Percentiles rank a stretch among this genome's conserved stretches.
phyloP scores from a whole-genome alignment of 2,329 filamentous ascomycete species.

The Chaetomium sp. region DNA sequence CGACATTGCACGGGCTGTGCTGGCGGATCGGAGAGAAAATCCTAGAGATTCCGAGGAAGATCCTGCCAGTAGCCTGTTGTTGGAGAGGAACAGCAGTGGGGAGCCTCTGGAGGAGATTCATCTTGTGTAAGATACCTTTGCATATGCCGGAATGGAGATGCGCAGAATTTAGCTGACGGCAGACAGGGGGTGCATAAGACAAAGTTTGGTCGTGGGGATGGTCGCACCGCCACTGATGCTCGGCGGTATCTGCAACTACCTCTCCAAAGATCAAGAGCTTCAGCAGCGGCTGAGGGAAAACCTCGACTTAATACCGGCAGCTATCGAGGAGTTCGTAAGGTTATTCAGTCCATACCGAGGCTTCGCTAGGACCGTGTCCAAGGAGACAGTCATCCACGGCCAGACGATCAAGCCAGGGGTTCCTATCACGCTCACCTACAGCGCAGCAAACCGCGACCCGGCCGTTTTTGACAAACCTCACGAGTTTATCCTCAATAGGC shows the following conservation, averaged over 20 bases:
- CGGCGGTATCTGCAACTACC: conserved; percentile 14
- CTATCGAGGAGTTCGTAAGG: conserved; percentile 13
- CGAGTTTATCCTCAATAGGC: background rate
- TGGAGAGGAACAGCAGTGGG: background rate
- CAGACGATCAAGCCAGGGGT: conserved; percentile 11
- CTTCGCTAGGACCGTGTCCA: conserved; percentile 8
- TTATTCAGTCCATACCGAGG: conserved; percentile 17
- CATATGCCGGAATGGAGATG: background rate
- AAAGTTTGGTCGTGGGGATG: conserved; percentile 11
- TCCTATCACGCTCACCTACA: conserved; percentile 8
- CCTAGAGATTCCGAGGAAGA: conserved; percentile 6
- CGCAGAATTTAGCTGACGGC: background rate
- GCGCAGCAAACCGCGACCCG: conserved; percentile 13
- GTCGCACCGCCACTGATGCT: conserved; percentile 12
- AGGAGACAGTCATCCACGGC: background rate
- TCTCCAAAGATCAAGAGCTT: background rate
- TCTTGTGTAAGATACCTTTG: background rate
- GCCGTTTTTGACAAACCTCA: conserved; percentile 5
- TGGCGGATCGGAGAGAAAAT: background rate
- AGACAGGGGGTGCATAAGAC: conserved; percentile 11
- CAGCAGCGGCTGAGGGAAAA: conserved; percentile 8
- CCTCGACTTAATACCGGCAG: conserved; percentile 8
- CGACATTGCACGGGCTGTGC: conserved; percentile 8
- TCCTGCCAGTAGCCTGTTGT: conserved; percentile 5
- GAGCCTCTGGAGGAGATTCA: conserved; percentile 9